These are phyloP conservation scores for Strigomonas culicis DNA, from an alignment of 208 protist genomes.

Conservation along the genomic window DNA sequence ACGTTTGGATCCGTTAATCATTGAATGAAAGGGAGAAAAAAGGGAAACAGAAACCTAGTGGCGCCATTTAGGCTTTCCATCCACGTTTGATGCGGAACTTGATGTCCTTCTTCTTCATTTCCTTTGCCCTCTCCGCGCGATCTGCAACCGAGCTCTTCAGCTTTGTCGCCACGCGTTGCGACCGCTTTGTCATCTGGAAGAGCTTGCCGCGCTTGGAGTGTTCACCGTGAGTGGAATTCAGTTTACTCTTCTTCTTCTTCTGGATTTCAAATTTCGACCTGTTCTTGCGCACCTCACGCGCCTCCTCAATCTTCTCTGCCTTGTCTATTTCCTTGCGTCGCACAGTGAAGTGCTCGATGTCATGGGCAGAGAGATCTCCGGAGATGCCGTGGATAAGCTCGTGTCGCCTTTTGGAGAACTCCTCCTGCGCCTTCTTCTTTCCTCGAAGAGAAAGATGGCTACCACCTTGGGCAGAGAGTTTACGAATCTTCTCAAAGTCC, in stretches of 20 bases:
- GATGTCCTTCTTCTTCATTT: conserved; percentile 92
- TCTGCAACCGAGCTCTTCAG: conserved; percentile 78
- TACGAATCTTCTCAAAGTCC: conserved; percentile 82
- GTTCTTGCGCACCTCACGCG: conserved; percentile 74
- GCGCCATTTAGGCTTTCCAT: conserved; percentile 84
- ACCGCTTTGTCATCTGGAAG: conserved; percentile 91
- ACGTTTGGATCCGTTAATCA: too few species aligned
- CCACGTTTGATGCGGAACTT: conserved; percentile 92
- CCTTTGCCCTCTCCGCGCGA: conserved; percentile 64
- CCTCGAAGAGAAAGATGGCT: conserved; percentile 70
- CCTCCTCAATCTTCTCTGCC: conserved; percentile 79
- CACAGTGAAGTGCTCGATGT: conserved; percentile 87
- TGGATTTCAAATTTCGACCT: conserved; percentile 85
- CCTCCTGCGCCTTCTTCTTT: conserved; percentile 65
- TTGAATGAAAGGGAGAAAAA: too few species aligned
- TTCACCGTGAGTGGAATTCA: conserved; percentile 83
- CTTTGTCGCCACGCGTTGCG: conserved; percentile 78
- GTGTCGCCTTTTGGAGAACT: conserved; percentile 41
- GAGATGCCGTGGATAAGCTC: conserved; percentile 80
- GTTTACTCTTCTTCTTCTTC: conserved; percentile 89
- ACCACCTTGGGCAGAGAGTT: conserved; percentile 63
- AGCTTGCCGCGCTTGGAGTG: conserved; percentile 88
- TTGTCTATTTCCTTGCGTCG: conserved; percentile 74
- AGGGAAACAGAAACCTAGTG: neutral
- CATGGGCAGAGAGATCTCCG: conserved; percentile 64